These are phyloP conservation scores for Trametes pubescens DNA, from an alignment of 1,284 basidiomycete species.

Conservation along the genomic window DNA sequence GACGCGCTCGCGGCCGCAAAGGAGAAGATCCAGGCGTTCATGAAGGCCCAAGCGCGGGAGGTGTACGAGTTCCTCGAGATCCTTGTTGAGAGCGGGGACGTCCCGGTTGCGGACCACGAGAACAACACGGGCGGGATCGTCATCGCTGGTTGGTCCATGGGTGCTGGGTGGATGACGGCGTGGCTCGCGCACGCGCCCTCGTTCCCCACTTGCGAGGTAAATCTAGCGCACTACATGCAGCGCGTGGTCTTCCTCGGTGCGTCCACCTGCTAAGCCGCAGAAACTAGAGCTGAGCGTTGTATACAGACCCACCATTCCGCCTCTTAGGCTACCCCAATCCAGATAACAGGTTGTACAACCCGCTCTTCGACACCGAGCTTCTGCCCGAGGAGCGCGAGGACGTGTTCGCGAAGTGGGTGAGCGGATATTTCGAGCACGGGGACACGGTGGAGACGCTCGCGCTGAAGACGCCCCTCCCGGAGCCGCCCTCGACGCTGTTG, in stretches of 20 bases:
- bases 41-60: constrained; percentile 19
- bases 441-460: constrained; percentile 17
- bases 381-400: background rate
- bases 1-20: background rate
- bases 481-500: constrained; percentile 13
- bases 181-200: constrained; percentile 21
- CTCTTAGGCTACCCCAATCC: constrained; percentile 7
- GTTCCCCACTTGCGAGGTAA: background rate
- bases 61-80: constrained; percentile 13
- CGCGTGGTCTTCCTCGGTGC: constrained; percentile 22
- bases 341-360: constrained; percentile 11
- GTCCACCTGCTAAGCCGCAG: background rate
- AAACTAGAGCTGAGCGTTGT: no score
- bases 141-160: constrained; percentile 25
- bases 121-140: constrained; percentile 17
- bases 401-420: constrained; percentile 20
- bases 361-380: constrained; percentile 10
- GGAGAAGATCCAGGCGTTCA: constrained; percentile 9
- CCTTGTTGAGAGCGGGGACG: constrained; percentile 2
- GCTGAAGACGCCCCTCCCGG: background rate
- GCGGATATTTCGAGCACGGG: constrained; percentile 27
- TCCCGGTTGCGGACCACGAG: background rate
- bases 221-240: background rate
- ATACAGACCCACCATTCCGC: background rate
- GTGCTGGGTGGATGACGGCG: constrained; percentile 19